Conservation (phyloP, 192 early-diverging fungal genomes). For the Linnemannia zychae region DNA sequence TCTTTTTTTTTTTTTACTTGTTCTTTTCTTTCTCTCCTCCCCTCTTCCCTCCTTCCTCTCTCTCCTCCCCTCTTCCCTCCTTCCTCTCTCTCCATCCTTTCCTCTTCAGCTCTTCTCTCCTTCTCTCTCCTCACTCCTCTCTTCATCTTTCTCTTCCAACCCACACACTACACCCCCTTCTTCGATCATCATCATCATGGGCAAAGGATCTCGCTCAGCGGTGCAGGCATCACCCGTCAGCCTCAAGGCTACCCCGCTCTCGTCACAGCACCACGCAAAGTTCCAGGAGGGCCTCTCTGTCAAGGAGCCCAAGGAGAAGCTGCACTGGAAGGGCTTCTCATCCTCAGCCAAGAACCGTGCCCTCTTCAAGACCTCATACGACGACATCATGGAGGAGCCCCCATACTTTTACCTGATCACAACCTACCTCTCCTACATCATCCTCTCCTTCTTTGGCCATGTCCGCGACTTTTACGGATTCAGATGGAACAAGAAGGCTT, state of each 20-base stretch:
- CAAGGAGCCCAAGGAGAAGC: constrained; percentile 56
- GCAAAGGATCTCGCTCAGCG: constrained; percentile 54
- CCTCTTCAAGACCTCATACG: constrained; percentile 53
- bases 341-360: constrained; percentile 50
- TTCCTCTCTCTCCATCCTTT: neutral
- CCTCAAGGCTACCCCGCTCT: constrained; percentile 58
- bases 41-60: neutral
- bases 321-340: constrained; percentile 57
- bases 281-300: constrained; percentile 54
- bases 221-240: constrained; percentile 32
- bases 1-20: neutral
- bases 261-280: constrained; percentile 57
- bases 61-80: neutral
- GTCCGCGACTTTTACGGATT: constrained; percentile 93
- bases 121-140: neutral
- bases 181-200: constrained; percentile 33
- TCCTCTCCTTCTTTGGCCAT: constrained; percentile 95
- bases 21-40: neutral
- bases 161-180: neutral
- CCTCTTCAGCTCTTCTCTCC: neutral
- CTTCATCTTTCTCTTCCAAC: neutral
- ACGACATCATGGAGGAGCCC: constrained; percentile 71
- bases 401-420: constrained; percentile 89
- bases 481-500: constrained; percentile 78
- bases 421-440: constrained; percentile 95